Conservation (phyloP, 1,284 basidiomycete species). For the Cutaneotrichosporon spelunceum region DNA sequence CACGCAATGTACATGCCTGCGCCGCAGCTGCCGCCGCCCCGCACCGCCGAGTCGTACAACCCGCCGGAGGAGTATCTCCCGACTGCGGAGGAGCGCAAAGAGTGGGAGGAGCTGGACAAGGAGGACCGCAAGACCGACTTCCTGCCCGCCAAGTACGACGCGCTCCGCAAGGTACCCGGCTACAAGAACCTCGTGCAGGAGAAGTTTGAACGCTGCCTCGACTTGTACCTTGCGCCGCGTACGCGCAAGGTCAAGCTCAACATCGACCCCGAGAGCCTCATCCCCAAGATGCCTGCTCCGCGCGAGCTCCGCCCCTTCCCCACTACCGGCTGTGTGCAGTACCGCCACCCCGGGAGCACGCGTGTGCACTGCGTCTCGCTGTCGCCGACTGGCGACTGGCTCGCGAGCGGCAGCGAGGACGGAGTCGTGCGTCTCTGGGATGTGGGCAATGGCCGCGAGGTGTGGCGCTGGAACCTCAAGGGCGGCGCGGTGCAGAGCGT, state of each 20-base stretch:
- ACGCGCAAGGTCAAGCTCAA: constrained; percentile 82
- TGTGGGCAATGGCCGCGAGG: constrained; percentile 82
- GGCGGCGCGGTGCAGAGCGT: constrained; percentile 73
- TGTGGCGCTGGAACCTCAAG: constrained; percentile 81
- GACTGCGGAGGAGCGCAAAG: constrained; percentile 75
- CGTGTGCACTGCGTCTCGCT: constrained; percentile 73
- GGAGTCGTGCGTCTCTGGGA: constrained; percentile 91
- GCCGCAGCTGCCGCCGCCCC: constrained; percentile 84
- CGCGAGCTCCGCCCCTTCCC: constrained; percentile 93
- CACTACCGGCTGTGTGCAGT: constrained; percentile 70
- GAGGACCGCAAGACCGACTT: constrained; percentile 90
- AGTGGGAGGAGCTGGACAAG: constrained; percentile 80
- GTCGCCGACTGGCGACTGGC: constrained; percentile 88
- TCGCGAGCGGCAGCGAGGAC: constrained; percentile 84
- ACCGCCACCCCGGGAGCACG: constrained; percentile 60
- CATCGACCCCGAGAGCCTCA: constrained; percentile 83
- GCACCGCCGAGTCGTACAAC: constrained; percentile 94
- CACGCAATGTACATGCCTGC: constrained; percentile 79
- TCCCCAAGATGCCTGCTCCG: constrained; percentile 94
- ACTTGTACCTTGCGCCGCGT: constrained; percentile 94
- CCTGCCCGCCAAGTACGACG: constrained; percentile 80
- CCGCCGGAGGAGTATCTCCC: constrained; percentile 96
- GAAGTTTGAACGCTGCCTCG: constrained; percentile 89
- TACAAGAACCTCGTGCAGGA: constrained; percentile 92
- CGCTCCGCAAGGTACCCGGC: constrained; percentile 85